A percentile compares a stretch with the other conserved stretches of the same genome.
phyloP scores from a whole-genome alignment of 257 asterid species.

The Henckelia pumila region DNA sequence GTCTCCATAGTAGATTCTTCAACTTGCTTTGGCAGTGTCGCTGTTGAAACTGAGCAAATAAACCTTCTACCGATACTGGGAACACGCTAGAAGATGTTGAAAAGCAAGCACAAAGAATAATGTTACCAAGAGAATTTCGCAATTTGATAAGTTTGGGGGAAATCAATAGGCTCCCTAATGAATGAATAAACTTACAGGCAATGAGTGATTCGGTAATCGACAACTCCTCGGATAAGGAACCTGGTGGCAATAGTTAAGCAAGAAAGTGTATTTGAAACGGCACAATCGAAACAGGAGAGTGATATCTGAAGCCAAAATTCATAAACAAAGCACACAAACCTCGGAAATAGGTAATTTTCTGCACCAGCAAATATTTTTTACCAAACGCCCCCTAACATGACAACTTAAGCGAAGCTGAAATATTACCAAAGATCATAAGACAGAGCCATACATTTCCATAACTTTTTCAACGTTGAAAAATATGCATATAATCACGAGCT shows the following conservation, averaged over 20 bases:
- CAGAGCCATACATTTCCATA: constrained; percentile 5
- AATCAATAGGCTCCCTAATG: not conserved
- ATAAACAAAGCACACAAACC: constrained; percentile 39
- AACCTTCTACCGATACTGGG: constrained; percentile 44
- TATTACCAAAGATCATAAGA: not conserved
- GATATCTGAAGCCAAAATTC: not conserved
- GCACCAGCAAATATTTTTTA: constrained; percentile 38
- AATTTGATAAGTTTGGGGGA: constrained; percentile 7
- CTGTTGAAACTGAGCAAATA: constrained; percentile 85
- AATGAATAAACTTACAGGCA: constrained; percentile 47
- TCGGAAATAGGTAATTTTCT: constrained; percentile 38
- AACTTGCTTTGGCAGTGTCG: constrained; percentile 50
- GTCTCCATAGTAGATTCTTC: constrained; percentile 73
- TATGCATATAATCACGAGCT: not conserved
- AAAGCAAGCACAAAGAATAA: constrained; percentile 13
- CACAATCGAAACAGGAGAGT: not conserved
- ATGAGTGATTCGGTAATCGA: constrained; percentile 33
- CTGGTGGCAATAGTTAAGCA: constrained; percentile 34
- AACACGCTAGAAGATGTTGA: constrained; percentile 32
- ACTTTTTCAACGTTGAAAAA: not conserved
- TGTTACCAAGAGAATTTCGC: constrained; percentile 3
- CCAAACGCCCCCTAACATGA: constrained; percentile 34
- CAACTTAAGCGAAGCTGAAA: constrained; percentile 44
- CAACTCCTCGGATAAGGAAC: constrained; percentile 41
- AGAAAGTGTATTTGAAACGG: not conserved